Evolutionary conservation across 2,329 filamentous ascomycete genomes (phyloP).

Genomic region (Xylariaceae sp.): DNA sequence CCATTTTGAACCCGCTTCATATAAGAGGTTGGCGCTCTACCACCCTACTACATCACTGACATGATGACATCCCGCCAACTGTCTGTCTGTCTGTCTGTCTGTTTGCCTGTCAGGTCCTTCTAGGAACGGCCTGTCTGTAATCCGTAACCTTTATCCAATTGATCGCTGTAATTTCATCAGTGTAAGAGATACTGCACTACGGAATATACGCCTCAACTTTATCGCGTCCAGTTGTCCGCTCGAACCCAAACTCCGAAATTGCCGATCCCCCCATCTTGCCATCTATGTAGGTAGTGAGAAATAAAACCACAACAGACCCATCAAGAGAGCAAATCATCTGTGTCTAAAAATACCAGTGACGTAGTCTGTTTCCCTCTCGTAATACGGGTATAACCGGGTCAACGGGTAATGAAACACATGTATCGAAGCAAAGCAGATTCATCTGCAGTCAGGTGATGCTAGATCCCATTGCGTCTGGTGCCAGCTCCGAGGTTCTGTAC

Average conservation of each 20-base stretch:
- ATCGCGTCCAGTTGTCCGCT: background rate
- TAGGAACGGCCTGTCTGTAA: no score
- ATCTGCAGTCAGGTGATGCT: conserved; percentile 9
- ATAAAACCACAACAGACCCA: conserved; percentile 12
- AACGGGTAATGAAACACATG: conserved; percentile 5
- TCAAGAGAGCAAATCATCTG: background rate
- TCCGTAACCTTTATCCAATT: background rate
- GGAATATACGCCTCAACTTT: background rate
- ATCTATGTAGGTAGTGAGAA: conserved; percentile 15
- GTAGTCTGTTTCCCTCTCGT: conserved; percentile 11
- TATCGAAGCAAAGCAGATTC: conserved; percentile 2
- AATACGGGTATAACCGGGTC: background rate
- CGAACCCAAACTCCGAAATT: conserved; percentile 10
- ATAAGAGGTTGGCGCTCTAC: background rate
- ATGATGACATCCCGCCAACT: background rate
- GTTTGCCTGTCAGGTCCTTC: no score
- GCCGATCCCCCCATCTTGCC: conserved; percentile 19
- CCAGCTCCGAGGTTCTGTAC: conserved; percentile 67
- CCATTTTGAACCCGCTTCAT: background rate
- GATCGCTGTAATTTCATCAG: background rate
- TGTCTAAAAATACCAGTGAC: background rate
- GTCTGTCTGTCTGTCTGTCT: background rate
- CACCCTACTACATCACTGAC: background rate
- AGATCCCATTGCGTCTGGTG: conserved; percentile 30
- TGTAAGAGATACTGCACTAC: background rate